A percentile compares a stretch with the other conserved stretches of the same genome.
phyloP scores from a whole-genome alignment of 164 flowering plant species.

The Taxillus chinensis region DNA sequence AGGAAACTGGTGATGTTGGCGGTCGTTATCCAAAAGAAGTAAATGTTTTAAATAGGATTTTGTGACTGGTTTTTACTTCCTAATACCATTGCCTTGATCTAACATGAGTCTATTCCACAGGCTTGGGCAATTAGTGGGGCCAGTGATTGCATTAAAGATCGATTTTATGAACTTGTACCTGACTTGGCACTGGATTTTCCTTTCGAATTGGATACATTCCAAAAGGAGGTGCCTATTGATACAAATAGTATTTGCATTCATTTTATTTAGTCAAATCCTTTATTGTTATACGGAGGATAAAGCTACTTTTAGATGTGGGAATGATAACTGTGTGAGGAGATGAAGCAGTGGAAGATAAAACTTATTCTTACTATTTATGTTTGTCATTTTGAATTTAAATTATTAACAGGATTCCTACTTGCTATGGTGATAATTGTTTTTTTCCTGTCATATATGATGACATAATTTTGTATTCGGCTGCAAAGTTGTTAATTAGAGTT shows the following conservation, averaged over 20 bases:
- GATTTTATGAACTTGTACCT: conserved; percentile 83
- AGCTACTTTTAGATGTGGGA: background rate
- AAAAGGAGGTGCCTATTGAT: conserved; percentile 67
- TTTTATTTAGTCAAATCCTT: background rate
- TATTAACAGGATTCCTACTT: too few species aligned
- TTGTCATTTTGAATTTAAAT: too few species aligned
- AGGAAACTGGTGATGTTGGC: conserved; percentile 19
- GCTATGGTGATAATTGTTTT: too few species aligned
- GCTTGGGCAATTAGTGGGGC: conserved; percentile 70
- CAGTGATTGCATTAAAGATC: conserved; percentile 47
- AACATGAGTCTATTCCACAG: conserved; percentile 26
- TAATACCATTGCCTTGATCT: conserved; percentile 1
- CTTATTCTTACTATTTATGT: background rate
- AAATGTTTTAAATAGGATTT: conserved; percentile 6
- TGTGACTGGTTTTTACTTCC: background rate
- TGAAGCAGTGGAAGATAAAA: background rate
- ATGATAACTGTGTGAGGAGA: background rate
- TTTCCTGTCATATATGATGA: too few species aligned
- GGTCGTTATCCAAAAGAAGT: conserved; percentile 51
- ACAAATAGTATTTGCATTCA: background rate
- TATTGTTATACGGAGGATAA: background rate
- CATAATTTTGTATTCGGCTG: too few species aligned
- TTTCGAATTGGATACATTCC: conserved; percentile 84
- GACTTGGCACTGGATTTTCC: conserved; percentile 95
- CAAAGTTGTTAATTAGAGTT: too few species aligned